phyloP scores from a whole-genome alignment of 2,329 filamentous ascomycete species.

The Emericellopsis cladophorae region DNA sequence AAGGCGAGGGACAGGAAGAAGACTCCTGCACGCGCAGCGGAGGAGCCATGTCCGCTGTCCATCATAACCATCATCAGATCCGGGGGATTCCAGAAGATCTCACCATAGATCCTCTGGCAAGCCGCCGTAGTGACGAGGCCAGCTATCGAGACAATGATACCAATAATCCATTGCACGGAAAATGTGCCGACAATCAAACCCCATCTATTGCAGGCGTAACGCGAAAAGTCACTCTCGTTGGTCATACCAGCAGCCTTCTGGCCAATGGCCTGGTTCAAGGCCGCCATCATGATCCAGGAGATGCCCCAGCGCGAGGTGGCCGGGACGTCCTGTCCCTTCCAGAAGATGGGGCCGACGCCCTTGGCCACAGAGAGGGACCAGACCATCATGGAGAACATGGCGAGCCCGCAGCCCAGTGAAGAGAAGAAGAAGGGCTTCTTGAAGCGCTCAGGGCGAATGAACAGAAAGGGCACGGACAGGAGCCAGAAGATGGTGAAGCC shows the following conservation, averaged over 20 bases:
- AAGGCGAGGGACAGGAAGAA: slow-evolving; percentile 15
- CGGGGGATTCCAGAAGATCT: slow-evolving; percentile 13
- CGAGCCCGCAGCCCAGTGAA: slow-evolving; percentile 26
- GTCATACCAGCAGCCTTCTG: slow-evolving; percentile 14
- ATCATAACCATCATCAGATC: slow-evolving; percentile 14
- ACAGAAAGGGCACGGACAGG: slow-evolving; percentile 32
- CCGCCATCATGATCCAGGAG: slow-evolving; percentile 13
- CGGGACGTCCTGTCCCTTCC: slow-evolving; percentile 8
- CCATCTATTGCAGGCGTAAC: slow-evolving; percentile 10
- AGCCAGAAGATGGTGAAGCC: slow-evolving; percentile 39
- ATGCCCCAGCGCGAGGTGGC: slow-evolving; percentile 7
- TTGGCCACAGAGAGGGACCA: slow-evolving; percentile 29
- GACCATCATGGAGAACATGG: slow-evolving; percentile 34
- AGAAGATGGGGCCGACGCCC: slow-evolving; percentile 30
- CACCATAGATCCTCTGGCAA: slow-evolving; percentile 13
- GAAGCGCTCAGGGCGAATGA: slow-evolving; percentile 34
- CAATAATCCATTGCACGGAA: slow-evolving; percentile 13
- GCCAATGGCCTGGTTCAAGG: slow-evolving; percentile 13
- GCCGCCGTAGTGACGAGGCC: slow-evolving; percentile 13
- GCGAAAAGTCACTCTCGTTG: slow-evolving; percentile 16
- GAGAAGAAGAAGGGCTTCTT: slow-evolving; percentile 31
- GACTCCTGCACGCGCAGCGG: slow-evolving; percentile 11
- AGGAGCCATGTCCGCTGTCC: slow-evolving; percentile 8
- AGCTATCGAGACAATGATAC: slow-evolving; percentile 12
- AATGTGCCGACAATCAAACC: slow-evolving; percentile 11